Evolutionary conservation across 805 yeast genomes (phyloP).

Genomic region (Candida ovalis): DNA sequence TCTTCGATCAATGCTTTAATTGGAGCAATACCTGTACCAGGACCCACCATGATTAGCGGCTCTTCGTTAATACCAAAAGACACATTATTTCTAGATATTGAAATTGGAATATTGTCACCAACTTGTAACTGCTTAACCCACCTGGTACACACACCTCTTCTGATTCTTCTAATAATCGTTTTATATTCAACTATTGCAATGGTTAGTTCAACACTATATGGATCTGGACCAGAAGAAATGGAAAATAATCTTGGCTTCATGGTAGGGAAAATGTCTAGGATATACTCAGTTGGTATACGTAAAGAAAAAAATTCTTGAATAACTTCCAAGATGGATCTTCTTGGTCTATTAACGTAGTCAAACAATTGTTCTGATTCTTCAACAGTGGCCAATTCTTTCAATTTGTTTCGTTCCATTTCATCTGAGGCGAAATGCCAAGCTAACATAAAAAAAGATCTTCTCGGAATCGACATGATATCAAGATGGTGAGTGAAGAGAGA

Average conservation of each 20-base stretch:
- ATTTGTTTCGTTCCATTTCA: slow-evolving; percentile 68
- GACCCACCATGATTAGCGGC: slow-evolving; percentile 74
- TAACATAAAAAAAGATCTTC: slow-evolving; percentile 72
- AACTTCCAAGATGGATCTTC: slow-evolving; percentile 82
- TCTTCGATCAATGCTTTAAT: slow-evolving; percentile 65
- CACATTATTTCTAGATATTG: slow-evolving; percentile 45
- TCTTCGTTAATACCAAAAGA: slow-evolving; percentile 23
- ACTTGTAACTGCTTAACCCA: slow-evolving; percentile 55
- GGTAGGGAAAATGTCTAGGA: slow-evolving; percentile 74
- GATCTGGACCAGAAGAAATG: slow-evolving; percentile 61
- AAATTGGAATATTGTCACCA: slow-evolving; percentile 51
- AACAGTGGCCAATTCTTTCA: slow-evolving; percentile 67
- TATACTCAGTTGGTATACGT: slow-evolving; percentile 67
- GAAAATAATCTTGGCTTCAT: slow-evolving; percentile 82
- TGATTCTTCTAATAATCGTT: slow-evolving; percentile 69
- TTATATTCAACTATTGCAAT: slow-evolving; percentile 84
- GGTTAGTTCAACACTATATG: slow-evolving; percentile 53
- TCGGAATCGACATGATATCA: slow-evolving; percentile 79
- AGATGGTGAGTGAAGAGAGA: slow-evolving; percentile 72
- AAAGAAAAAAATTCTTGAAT: slow-evolving; percentile 77
- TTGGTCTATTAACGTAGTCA: slow-evolving; percentile 90
- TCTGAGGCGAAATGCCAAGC: slow-evolving; percentile 76
- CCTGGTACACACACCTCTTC: slow-evolving; percentile 79
- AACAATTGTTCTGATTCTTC: slow-evolving; percentile 79
- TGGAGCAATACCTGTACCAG: slow-evolving; percentile 98